Base-by-base conservation (phyloP, 1,284 basidiomycete species). In the Ceratobasidium sp. region DNA sequence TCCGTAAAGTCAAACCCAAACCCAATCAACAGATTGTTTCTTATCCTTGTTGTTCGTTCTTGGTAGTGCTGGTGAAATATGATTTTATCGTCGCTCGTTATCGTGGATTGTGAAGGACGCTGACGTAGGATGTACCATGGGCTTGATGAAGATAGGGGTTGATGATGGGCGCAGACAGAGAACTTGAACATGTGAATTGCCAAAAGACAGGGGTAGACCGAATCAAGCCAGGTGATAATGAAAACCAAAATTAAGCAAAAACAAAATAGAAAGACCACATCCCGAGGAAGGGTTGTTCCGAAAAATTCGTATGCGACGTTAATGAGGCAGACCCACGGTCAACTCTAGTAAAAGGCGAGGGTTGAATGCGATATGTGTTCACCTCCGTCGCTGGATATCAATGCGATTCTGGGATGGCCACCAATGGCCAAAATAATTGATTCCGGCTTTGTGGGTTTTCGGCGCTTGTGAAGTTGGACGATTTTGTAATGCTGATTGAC, bases 261-360 rank as follows among this genome's bases (percentile, higher is more conserved):
- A 30, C 39, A 57, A 70, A 70, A 70, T 30, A 70, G 39, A 46
- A 34, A 57, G 14, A 3, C 39, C 50, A 41, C 65, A 70, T 57
- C 65, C 65, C 65, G 65, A 70, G 53, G 65, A 46, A 70, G 65
- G 65, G 39, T 45, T 21, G 8, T 58, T 67, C 64, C 64, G 64
- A 67, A 67, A 67, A 67, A 67, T 67, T 67, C 64, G 64, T 67
- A 67, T 67, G 64, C 64, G 64, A 67, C 64, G 64, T 67, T 67
- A 39, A 10, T 43, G 64, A 67, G 64, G 64, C 64, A 46, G 64
- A 67, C 64, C 64, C 64, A 67, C 64, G 64, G 64, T 67, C 64
- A 67, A 67, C 64, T 67, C 64, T 67, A 67, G 64, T 67, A 67
- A 67, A 67, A 67, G 64, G 64, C 64, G 64, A 67, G 64, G 64